A percentile compares a stretch with the other conserved stretches of the same genome.
These are phyloP conservation scores for Macrolepiota dolichaula DNA, from an alignment of 768 basidiomycete genomes.

Conservation along the genomic window DNA sequence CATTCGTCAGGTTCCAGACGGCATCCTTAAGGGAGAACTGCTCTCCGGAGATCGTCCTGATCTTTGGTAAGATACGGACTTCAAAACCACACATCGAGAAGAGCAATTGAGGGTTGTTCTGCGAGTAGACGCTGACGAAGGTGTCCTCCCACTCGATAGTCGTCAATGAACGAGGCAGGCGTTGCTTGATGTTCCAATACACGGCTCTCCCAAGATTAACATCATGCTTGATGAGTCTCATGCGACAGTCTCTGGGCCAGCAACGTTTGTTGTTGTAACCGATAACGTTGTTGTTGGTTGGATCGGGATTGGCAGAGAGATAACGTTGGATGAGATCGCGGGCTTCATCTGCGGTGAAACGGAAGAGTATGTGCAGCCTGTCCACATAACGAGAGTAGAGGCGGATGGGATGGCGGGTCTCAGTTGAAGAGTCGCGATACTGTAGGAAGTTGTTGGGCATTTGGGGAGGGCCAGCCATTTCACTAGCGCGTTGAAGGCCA, in stretches of 20 bases:
- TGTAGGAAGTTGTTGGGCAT: slow-evolving; percentile 99
- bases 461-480: slow-evolving; percentile 98
- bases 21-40: slow-evolving; percentile 96
- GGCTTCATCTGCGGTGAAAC: slow-evolving; percentile 96
- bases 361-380: slow-evolving; percentile 91
- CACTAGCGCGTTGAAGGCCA: slow-evolving; percentile 95
- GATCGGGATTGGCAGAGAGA: slow-evolving; percentile 95
- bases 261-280: slow-evolving; percentile 99
- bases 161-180: slow-evolving; percentile 89
- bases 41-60: slow-evolving; percentile 91
- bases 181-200: slow-evolving; percentile 99
- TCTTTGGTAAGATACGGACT: slow-evolving; percentile 94
- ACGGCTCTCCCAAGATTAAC: slow-evolving; percentile 98
- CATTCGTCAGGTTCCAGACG: slow-evolving; percentile 96
- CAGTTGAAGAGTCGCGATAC: slow-evolving; percentile 91
- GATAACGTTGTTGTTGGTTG: slow-evolving; percentile 98
- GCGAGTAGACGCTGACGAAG: slow-evolving; percentile 94
- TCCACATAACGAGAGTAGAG: slow-evolving; percentile 98
- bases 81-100: slow-evolving; percentile 99
- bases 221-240: slow-evolving; percentile 99
- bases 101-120: slow-evolving; percentile 94
- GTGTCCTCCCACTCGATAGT: slow-evolving; percentile 99
- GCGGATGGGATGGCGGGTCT: slow-evolving; percentile 96
- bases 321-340: slow-evolving; percentile 98
- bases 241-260: slow-evolving; percentile 99